These are phyloP conservation scores for Chrysanthemum lavandulifolium DNA, from an alignment of 129 eudicot genomes.

Conservation along the genomic window DNA sequence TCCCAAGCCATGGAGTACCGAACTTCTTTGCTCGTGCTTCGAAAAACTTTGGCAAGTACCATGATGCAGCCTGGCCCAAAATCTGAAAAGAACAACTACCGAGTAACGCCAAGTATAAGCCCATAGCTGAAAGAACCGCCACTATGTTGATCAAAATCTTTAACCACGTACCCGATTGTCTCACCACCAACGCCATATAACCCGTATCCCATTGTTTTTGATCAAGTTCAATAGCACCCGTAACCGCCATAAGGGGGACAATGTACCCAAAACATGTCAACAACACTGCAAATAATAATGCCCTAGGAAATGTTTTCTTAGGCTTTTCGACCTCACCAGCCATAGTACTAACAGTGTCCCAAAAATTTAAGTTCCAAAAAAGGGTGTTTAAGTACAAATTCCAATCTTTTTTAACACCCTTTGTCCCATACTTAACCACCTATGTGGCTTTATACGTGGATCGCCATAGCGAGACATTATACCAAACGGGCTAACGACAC, in stretches of 20 bases:
- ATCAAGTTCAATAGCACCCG: background rate
- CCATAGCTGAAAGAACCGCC: background rate
- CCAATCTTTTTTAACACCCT: background rate
- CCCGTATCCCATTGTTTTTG: background rate
- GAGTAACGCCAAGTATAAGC: background rate
- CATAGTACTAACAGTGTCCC: slow-evolving; percentile 3
- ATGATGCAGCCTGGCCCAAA: slow-evolving; percentile 52
- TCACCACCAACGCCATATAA: slow-evolving; percentile 34
- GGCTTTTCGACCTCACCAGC: background rate
- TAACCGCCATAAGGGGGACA: background rate
- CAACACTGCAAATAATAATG: background rate
- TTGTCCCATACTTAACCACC: slow-evolving; percentile 42
- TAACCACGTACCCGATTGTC: slow-evolving; percentile 41
- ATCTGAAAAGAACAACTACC: slow-evolving; percentile 3
- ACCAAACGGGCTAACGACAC: slow-evolving; percentile 39
- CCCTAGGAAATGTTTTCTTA: background rate
- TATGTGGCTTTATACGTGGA: slow-evolving; percentile 39
- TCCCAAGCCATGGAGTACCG: slow-evolving; percentile 61
- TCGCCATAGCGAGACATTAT: slow-evolving; percentile 43
- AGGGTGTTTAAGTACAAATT: background rate
- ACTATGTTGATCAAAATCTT: slow-evolving; percentile 33
- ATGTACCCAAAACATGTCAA: background rate
- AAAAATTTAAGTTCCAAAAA: slow-evolving; percentile 7
- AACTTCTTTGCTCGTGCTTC: slow-evolving; percentile 43
- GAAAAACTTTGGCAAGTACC: slow-evolving; percentile 44